Conservation (phyloP, 495 filamentous ascomycete genomes). For the Penicillium nucicola region DNA sequence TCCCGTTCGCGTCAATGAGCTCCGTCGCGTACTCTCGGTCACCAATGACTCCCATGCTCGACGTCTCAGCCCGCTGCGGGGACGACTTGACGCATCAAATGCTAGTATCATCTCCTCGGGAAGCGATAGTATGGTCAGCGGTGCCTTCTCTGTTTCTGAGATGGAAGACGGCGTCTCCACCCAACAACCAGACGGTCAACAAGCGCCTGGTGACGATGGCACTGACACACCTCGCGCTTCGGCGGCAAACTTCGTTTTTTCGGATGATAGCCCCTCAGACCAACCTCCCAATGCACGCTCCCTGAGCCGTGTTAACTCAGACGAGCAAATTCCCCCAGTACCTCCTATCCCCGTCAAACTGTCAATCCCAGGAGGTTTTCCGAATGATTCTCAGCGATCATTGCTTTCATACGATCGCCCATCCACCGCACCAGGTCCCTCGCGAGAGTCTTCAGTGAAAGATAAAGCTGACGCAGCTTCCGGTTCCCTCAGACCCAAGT, state of each 20-base stretch:
- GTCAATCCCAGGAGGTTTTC: constrained; percentile 36
- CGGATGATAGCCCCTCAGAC: constrained; percentile 7
- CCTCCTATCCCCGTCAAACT: constrained; percentile 40
- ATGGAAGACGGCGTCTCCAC: constrained; percentile 32
- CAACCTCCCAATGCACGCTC: background rate
- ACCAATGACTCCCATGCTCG: constrained; percentile 32
- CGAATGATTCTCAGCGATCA: constrained; percentile 38
- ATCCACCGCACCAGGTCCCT: constrained; percentile 34
- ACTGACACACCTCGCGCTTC: constrained; percentile 34
- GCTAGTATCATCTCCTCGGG: constrained; percentile 39
- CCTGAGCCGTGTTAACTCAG: constrained; percentile 9
- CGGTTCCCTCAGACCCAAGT: constrained; percentile 14
- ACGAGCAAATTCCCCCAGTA: constrained; percentile 39
- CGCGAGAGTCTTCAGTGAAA: constrained; percentile 18
- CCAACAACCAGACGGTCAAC: constrained; percentile 25
- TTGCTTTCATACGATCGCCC: constrained; percentile 32
- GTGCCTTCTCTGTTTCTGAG: constrained; percentile 37
- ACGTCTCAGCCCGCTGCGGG: constrained; percentile 39
- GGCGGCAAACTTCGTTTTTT: constrained; percentile 14
- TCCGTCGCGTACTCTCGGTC: constrained; percentile 70
- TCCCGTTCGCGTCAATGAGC: constrained; percentile 81
- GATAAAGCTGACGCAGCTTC: constrained; percentile 15
- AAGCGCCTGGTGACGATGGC: constrained; percentile 23
- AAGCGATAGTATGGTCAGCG: constrained; percentile 46
- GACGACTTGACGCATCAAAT: constrained; percentile 34